Percentiles rank a stretch among this genome's conserved stretches.
Conservation (phyloP, 2,329 filamentous ascomycete genomes). For the Stachybotrys chartarum region DNA sequence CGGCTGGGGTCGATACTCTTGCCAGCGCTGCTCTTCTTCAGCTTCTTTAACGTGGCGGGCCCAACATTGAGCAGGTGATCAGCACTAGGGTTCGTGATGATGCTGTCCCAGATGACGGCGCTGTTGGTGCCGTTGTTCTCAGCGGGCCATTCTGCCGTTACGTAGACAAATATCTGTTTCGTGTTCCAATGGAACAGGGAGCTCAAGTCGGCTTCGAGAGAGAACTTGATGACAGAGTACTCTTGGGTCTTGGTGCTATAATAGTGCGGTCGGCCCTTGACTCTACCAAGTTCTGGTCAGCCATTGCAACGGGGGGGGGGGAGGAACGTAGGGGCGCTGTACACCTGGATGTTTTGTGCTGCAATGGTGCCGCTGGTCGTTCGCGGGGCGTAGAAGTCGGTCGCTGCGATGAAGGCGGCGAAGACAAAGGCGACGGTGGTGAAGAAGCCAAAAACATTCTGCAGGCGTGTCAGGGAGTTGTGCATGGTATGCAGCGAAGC, state of each 20-base stretch:
- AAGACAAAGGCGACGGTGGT: constrained; percentile 85
- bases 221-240: constrained; percentile 91
- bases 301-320: too few relatives aligned
- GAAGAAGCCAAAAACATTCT: constrained; percentile 97
- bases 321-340: constrained; percentile 15
- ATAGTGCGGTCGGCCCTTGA: constrained; percentile 91
- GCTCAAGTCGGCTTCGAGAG: constrained; percentile 82
- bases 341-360: constrained; percentile 81
- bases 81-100: constrained; percentile 71
- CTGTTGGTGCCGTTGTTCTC: constrained; percentile 47
- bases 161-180: constrained; percentile 94
- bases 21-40: constrained; percentile 50
- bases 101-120: constrained; percentile 91
- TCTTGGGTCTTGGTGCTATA: constrained; percentile 90
- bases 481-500: constrained; percentile 57
- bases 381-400: constrained; percentile 65
- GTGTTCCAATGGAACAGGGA: constrained; percentile 99
- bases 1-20: constrained; percentile 53
- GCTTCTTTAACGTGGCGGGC: constrained; percentile 54
- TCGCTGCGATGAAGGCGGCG: constrained; percentile 71
- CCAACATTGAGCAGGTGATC: constrained; percentile 55
- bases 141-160: constrained; percentile 68
- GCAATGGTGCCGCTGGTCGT: constrained; percentile 55
- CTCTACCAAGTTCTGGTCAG: constrained; percentile 37
- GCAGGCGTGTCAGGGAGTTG: constrained; percentile 73